Evolutionary conservation across 2,329 filamentous ascomycete genomes (phyloP).

Genomic region (Corniculantispora saksenae): DNA sequence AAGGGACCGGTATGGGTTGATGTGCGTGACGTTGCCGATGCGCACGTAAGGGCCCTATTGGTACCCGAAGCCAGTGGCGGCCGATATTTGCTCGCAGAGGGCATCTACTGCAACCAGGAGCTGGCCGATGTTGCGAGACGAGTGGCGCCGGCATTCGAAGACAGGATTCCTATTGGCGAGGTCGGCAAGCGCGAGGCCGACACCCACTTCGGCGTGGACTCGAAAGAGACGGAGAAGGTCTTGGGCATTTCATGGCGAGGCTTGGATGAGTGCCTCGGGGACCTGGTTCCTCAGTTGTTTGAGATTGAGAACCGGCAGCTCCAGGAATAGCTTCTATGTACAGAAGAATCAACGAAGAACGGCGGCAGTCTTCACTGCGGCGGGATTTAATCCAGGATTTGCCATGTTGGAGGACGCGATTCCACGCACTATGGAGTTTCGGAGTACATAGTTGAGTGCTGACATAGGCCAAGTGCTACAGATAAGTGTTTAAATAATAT

Average conservation of each 20-base stretch:
- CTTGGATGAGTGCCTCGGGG: constrained; percentile 51
- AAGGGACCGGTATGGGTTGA: constrained; percentile 48
- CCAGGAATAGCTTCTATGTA: not conserved
- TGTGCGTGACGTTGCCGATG: constrained; percentile 61
- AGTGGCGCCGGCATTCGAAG: constrained; percentile 28
- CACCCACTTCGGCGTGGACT: constrained; percentile 49
- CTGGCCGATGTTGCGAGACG: constrained; percentile 38
- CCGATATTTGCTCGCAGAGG: constrained; percentile 60
- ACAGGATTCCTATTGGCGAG: constrained; percentile 36
- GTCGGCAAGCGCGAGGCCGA: constrained; percentile 33
- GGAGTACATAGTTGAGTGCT: not conserved
- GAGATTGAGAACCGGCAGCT: constrained; percentile 13
- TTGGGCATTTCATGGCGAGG: constrained; percentile 52
- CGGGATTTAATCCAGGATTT: not conserved
- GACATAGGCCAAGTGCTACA: not conserved
- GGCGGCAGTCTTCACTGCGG: not conserved
- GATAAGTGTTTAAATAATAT: not conserved
- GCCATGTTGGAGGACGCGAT: not conserved
- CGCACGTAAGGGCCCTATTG: constrained; percentile 62
- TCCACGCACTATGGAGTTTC: not conserved
- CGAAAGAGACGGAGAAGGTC: constrained; percentile 48
- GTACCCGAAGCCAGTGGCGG: constrained; percentile 58
- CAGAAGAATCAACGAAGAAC: not conserved
- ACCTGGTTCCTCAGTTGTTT: constrained; percentile 44
- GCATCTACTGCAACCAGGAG: constrained; percentile 39